Evolutionary conservation across 169 alveolate species (phyloP), one percentile per base, ranked within the genome.

Genomic region (Cryptosporidium felis): DNA sequence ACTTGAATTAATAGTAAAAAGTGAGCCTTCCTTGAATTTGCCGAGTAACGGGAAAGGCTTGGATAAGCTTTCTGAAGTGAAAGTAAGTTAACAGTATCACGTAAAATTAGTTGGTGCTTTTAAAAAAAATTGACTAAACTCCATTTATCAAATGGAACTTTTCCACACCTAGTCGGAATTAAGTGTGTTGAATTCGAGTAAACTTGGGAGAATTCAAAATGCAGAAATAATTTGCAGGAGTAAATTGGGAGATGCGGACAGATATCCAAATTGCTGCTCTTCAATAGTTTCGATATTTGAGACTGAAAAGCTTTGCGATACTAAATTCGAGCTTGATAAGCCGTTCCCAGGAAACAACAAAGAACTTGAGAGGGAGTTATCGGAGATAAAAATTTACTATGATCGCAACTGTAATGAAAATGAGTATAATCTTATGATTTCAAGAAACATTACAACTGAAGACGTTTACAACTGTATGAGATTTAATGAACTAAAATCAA

Each of bases 241-340:
- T n/a, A 65, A 65, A 32, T 46, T 42, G 12, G 49, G 44, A 42
- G 44, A 42, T 38, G 40, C n/a, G 16, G 12, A 41, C 9, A 65
- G 30, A 21, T 30, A 46, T n/a, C 44, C 23, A 32, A 65, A 53
- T 47, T 65, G 81, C 45, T 65, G 81, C 16, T 65, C 81, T 10
- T 65, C 30, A 1, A 49, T 65, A 3, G 61, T 65, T 28, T 10
- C 63, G 16, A 47, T 47, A 46, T 65, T 26, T 28, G 81, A 65
- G 49, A 65, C 40, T 28, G 46, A 65, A 23, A n/a, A 46, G 18
- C 45, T 65, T 45, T 65, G 81, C 21, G 21, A 65, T 65, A n/a
- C 14, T 0, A 45, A 42, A 14, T 0, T 8, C 5, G 26, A 62
- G 14, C 9, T 23, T 2, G 60, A 62, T 5, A 30, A 40, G 26